phyloP scores from a whole-genome alignment of 2,329 filamentous ascomycete species.

The Diaporthe sp. region DNA sequence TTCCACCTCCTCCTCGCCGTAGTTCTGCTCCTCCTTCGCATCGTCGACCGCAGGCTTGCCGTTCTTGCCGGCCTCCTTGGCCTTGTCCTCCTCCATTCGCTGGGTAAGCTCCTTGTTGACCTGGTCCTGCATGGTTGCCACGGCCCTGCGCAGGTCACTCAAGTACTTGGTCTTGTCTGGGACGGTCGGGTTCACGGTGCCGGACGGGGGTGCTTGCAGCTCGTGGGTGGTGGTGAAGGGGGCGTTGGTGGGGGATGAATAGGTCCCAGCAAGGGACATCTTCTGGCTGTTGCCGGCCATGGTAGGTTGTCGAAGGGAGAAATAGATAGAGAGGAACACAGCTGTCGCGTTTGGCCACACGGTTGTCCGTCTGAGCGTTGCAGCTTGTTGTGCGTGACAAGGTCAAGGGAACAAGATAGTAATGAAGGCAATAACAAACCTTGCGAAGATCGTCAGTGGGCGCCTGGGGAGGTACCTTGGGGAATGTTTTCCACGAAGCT shows the following conservation, averaged over 20 bases:
- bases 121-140: constrained; percentile 70
- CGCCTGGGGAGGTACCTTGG: not conserved
- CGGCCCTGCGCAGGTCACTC: constrained; percentile 67
- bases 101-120: constrained; percentile 80
- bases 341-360: not conserved
- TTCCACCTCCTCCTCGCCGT: constrained; percentile 85
- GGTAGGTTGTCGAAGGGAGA: constrained; percentile 40
- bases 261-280: constrained; percentile 62
- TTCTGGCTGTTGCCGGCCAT: constrained; percentile 38
- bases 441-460: constrained; percentile 8
- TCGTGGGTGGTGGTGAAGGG: constrained; percentile 59
- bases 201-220: constrained; percentile 52
- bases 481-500: constrained; percentile 5
- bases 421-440: not conserved
- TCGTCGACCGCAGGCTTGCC: constrained; percentile 59
- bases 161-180: constrained; percentile 72
- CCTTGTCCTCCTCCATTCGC: constrained; percentile 82
- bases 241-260: constrained; percentile 65
- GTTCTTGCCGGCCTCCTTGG: constrained; percentile 54
- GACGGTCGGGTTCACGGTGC: constrained; percentile 48
- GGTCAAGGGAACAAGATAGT: constrained; percentile 2
- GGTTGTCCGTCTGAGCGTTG: not conserved
- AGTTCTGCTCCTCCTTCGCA: constrained; percentile 79
- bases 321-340: constrained; percentile 14
- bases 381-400: constrained; percentile 11